A percentile compares a stretch with the other conserved stretches of the same genome.
Conservation (phyloP, 768 basidiomycete genomes). For the Neoboletus magnificus region DNA sequence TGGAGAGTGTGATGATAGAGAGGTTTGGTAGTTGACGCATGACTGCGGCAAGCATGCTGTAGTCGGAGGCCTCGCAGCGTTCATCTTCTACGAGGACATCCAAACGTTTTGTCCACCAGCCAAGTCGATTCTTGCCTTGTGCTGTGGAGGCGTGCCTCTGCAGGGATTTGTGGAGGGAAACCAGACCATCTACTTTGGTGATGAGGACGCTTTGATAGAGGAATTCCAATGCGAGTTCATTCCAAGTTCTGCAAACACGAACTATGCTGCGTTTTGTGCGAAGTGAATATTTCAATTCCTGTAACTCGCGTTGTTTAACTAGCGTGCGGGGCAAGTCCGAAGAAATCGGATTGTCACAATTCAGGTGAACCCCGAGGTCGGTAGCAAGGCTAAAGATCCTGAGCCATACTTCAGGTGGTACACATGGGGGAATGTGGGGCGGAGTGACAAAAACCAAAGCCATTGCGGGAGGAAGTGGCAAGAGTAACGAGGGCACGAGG, state of each 20-base stretch:
- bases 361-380: constrained; percentile 8
- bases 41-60: constrained; percentile 19
- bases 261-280: constrained; percentile 19
- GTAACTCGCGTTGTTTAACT: constrained; percentile 14
- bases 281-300: constrained; percentile 19
- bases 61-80: constrained; percentile 25
- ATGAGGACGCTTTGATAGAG: constrained; percentile 24
- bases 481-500: neutral
- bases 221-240: constrained; percentile 18
- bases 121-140: constrained; percentile 7
- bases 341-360: constrained; percentile 4
- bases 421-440: neutral
- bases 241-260: constrained; percentile 27
- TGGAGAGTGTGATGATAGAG: constrained; percentile 22
- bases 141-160: constrained; percentile 3
- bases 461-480: constrained; percentile 8
- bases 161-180: constrained; percentile 15
- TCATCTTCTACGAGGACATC: constrained; percentile 26
- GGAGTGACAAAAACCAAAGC: neutral
- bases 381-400: constrained; percentile 24
- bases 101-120: constrained; percentile 28
- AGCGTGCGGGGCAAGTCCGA: constrained; percentile 21
- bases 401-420: constrained; percentile 32
- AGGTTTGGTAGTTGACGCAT: constrained; percentile 27
- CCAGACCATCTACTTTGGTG: constrained; percentile 16